Evolutionary conservation across 1,284 basidiomycete genomes (phyloP).

Genomic region (Ganoderma sp.): DNA sequence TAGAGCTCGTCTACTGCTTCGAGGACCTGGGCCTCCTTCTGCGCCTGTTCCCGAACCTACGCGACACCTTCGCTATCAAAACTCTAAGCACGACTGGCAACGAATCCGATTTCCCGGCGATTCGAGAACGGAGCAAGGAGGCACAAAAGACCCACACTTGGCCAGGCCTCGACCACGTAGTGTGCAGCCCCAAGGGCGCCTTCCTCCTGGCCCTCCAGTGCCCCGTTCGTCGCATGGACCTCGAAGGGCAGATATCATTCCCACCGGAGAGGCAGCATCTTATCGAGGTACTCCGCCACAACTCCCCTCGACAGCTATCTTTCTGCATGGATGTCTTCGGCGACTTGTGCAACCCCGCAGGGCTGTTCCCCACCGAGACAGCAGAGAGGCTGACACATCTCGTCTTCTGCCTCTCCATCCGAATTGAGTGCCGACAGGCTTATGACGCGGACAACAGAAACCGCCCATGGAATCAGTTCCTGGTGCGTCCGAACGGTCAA

Average conservation of each 20-base stretch:
- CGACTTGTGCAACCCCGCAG: not conserved
- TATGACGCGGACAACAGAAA: not conserved
- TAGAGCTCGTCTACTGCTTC: not conserved
- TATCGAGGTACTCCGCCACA: not conserved
- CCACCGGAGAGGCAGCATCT: not conserved
- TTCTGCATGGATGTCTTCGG: not conserved
- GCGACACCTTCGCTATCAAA: not conserved
- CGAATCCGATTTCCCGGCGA: not conserved
- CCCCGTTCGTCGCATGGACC: not conserved
- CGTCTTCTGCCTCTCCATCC: not conserved
- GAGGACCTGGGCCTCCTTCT: not conserved
- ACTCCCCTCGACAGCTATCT: not conserved
- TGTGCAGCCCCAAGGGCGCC: not conserved
- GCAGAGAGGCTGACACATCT: not conserved
- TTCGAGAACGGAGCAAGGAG: not conserved
- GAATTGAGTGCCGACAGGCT: not conserved
- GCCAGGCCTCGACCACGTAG: not conserved
- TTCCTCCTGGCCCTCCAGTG: not conserved
- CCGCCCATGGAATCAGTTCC: not conserved
- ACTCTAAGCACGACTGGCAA: not conserved
- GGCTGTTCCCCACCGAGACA: not conserved
- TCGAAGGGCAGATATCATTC: not conserved
- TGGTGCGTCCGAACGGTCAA: not conserved
- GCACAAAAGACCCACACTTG: not conserved
- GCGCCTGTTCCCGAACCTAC: not conserved